Percentiles rank a stretch among this genome's conserved stretches.
Evolutionary conservation across 2,329 filamentous ascomycete genomes (phyloP).

Genomic region (Ascochyta lentis): DNA sequence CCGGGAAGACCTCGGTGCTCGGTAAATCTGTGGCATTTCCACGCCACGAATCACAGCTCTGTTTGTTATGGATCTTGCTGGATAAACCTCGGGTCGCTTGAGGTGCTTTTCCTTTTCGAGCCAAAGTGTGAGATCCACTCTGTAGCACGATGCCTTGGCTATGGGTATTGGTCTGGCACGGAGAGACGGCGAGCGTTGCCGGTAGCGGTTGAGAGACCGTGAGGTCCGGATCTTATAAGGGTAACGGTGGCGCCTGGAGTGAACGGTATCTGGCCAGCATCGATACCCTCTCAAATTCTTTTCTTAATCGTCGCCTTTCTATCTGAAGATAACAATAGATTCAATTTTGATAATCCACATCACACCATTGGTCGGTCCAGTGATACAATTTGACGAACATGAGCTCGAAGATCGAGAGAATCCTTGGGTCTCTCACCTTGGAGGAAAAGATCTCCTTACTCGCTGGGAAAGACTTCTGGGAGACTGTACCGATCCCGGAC

Average conservation of each 20-base stretch:
- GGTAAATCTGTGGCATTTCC: not conserved
- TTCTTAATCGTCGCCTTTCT: not conserved
- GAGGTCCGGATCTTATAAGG: conserved; percentile 6
- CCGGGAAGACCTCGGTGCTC: not conserved
- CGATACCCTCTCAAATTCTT: not conserved
- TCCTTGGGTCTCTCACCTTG: conserved; percentile 41
- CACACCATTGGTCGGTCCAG: not conserved
- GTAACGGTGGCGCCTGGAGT: not conserved
- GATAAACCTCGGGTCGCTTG: conserved; percentile 27
- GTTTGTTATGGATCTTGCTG: not conserved
- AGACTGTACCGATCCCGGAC: conserved; percentile 65
- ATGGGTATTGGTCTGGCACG: conserved; percentile 7
- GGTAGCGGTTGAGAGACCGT: conserved; percentile 2
- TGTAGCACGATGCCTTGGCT: not conserved
- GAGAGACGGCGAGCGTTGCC: conserved; percentile 25
- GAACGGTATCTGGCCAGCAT: not conserved
- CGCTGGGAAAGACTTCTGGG: conserved; percentile 68
- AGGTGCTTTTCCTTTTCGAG: not conserved
- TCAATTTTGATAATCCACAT: not conserved
- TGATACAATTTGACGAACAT: conserved; percentile 14
- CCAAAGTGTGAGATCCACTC: conserved; percentile 26
- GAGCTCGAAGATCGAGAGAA: conserved; percentile 35
- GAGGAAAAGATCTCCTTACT: conserved; percentile 47
- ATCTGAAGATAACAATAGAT: not conserved
- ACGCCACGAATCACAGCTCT: conserved; percentile 10